phyloP scores from a whole-genome alignment of 23 red algal species.

The Chondrus crispus region DNA sequence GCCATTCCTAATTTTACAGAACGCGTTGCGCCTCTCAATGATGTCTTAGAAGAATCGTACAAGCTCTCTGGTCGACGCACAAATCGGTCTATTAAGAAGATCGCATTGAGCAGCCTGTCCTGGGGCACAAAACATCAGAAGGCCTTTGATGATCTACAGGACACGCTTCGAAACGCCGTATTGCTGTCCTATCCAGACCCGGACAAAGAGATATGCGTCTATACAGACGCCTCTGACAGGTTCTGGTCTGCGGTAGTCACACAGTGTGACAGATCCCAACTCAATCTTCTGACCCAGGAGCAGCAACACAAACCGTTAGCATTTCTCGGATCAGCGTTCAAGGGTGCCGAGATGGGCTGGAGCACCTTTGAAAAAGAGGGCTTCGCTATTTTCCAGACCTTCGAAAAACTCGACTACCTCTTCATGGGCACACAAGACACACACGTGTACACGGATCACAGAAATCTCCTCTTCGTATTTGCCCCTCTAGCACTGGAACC shows the following conservation, averaged over 20 bases:
- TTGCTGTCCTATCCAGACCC: neutral
- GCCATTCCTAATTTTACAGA: neutral
- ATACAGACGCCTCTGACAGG: slow-evolving; percentile 34
- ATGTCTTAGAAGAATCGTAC: slow-evolving; percentile 13
- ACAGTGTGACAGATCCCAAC: neutral
- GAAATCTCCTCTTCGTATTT: slow-evolving; percentile 10
- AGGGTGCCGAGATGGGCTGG: neutral
- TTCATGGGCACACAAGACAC: neutral
- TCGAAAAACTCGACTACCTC: slow-evolving; percentile 16
- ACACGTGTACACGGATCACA: slow-evolving; percentile 11
- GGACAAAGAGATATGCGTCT: neutral
- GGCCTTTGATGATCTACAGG: neutral
- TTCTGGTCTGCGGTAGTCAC: slow-evolving; percentile 32
- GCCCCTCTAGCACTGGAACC: neutral
- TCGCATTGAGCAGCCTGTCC: neutral
- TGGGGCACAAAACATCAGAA: neutral
- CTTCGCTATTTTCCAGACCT: neutral
- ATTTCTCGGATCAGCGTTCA: slow-evolving; percentile 3
- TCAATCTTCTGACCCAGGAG: neutral
- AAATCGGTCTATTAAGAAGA: neutral
- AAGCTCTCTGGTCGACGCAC: neutral
- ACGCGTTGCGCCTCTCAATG: neutral
- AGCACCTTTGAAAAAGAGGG: slow-evolving; percentile 36
- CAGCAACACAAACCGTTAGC: slow-evolving; percentile 10
- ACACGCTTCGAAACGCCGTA: neutral